Base-by-base conservation (phyloP, 75 land plant genomes). In the Picea sitchensis region DNA sequence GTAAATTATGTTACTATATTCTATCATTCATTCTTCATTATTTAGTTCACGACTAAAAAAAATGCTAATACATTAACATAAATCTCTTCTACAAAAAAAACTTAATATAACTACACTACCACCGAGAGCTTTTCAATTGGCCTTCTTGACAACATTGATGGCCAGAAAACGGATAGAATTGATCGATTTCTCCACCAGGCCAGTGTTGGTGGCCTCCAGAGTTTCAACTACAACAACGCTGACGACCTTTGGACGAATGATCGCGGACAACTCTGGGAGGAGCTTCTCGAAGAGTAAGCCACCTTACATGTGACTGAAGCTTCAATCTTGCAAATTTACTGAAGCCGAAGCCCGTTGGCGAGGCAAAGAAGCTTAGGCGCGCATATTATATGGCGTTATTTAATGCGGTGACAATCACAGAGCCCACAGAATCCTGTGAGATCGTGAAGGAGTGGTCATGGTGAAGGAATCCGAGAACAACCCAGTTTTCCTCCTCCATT, bases 61-160 rank as follows among this genome's bases (percentile, higher is more conserved):
- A 26, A 26, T 26, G 26, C 26, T 26, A 26, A 26, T 26, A 26
- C 26, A 26, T 26, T 26, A 26, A 26, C 26, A 26, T 26, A 26
- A 26, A 26, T 26, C 26, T 26, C 26, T 26, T 26, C 26, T 26
- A 26, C 26, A 26, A 26, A 26, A 26, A 26, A 26, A 26, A 26
- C 26, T 26, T 26, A 26, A 26, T 26, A 26, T 26, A 26, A 26
- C 26, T 26, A 26, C 26, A 26, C 26, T 26, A 26, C 26, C 26
- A 26, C 26, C 26, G 26, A 26, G 26, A 26, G 26, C 26, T 26
- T 26, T 26, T 26, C 26, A 83, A 69, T 86, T 86, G 47, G 87
- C 87, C 76, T 86, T 86, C 82, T 86, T 85, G 82, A 86, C 87
- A 23, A 79, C 85, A 77, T 86, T 85, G 21, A 86, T 83, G 59